Evolutionary conservation across 2,329 filamentous ascomycete genomes (phyloP).

Genomic region (Penicillium sclerotiorum): DNA sequence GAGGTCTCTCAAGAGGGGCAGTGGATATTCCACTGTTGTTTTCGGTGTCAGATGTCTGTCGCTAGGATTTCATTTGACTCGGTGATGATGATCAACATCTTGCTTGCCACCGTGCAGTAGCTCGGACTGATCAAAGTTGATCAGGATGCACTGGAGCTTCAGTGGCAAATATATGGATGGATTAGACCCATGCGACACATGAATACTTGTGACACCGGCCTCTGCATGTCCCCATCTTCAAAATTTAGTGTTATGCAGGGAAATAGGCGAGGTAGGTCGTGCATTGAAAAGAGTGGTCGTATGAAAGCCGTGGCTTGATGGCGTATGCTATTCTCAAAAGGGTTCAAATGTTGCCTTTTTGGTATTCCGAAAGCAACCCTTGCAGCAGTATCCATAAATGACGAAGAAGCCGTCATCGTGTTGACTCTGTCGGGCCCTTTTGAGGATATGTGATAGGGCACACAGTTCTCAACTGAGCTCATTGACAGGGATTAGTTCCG

Average conservation of each 20-base stretch:
- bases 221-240: no score
- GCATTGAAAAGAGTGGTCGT: no score
- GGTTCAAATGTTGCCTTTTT: no score
- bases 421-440: not conserved
- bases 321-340: no score
- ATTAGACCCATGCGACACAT: not conserved
- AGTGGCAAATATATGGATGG: not conserved
- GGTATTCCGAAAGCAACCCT: not conserved
- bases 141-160: not conserved
- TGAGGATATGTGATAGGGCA: not conserved
- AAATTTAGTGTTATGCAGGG: no score
- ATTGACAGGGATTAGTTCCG: constrained; percentile 4
- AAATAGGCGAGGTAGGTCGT: no score
- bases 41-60: not conserved
- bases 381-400: not conserved
- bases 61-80: not conserved
- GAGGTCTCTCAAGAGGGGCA: not conserved
- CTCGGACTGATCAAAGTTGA: not conserved
- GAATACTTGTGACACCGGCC: no score
- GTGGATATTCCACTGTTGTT: no score
- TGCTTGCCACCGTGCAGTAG: not conserved
- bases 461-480: constrained; percentile 1
- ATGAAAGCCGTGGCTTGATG: no score
- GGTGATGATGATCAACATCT: not conserved
- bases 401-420: not conserved